Evolutionary conservation across 2,329 filamentous ascomycete species (phyloP).

Genomic region (Sporothrix humicola): DNA sequence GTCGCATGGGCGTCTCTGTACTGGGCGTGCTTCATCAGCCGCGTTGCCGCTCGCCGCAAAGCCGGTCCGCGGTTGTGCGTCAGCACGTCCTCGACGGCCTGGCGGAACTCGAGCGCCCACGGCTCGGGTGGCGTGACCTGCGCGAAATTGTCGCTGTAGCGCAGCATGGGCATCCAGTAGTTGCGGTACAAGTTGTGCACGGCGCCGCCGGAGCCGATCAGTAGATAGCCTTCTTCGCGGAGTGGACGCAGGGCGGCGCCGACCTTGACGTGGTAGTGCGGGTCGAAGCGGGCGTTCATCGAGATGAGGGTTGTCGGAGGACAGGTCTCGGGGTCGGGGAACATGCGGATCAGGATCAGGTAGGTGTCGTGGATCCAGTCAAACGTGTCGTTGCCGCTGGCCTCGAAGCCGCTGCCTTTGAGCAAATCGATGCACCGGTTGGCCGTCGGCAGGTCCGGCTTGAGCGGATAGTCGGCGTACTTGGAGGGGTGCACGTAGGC

Average conservation of each 20-base stretch:
- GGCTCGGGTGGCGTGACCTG: constrained; percentile 62
- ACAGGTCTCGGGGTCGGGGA: constrained; percentile 58
- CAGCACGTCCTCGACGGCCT: constrained; percentile 67
- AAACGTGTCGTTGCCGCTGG: constrained; percentile 59
- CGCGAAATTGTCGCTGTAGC: constrained; percentile 67
- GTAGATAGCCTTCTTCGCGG: constrained; percentile 56
- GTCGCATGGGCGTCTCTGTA: constrained; percentile 71
- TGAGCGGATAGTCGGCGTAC: constrained; percentile 66
- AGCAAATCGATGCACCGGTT: constrained; percentile 58
- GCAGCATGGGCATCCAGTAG: constrained; percentile 67
- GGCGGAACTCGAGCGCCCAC: constrained; percentile 69
- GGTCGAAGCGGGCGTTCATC: constrained; percentile 49
- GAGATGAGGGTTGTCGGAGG: constrained; percentile 66
- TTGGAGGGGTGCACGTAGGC: constrained; percentile 70
- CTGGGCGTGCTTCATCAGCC: constrained; percentile 70
- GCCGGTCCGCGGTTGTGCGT: constrained; percentile 53
- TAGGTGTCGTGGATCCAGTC: constrained; percentile 78
- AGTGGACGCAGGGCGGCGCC: constrained; percentile 63
- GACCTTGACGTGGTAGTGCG: constrained; percentile 56
- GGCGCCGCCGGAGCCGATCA: constrained; percentile 65
- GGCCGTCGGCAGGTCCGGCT: constrained; percentile 62
- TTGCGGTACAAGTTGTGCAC: constrained; percentile 76
- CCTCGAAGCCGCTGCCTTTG: constrained; percentile 58
- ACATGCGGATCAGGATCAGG: constrained; percentile 72
- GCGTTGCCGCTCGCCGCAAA: constrained; percentile 60